A percentile compares a stretch with the other conserved stretches of the same genome.
Evolutionary conservation across 768 basidiomycete genomes (phyloP).

Genomic region (Trichaptum fuscoviolaceum): DNA sequence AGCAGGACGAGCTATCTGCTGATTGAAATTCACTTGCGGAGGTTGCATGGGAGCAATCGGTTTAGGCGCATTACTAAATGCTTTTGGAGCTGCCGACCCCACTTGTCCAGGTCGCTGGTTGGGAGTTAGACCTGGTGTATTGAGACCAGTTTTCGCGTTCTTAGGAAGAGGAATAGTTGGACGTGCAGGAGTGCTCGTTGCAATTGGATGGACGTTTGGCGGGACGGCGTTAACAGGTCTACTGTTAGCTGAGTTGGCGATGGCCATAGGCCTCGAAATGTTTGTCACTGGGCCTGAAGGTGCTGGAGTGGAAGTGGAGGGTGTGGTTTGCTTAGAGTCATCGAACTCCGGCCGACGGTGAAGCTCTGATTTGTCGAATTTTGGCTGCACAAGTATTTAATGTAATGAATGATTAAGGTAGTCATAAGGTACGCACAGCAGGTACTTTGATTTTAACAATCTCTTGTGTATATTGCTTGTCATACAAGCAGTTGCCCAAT

Average conservation of each 20-base stretch:
- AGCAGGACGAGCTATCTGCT: not conserved
- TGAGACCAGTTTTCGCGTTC: slow-evolving; percentile 19
- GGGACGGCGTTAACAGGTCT: not conserved
- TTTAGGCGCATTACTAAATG: not conserved
- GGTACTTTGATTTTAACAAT: slow-evolving; percentile 83
- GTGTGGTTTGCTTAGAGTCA: slow-evolving; percentile 25
- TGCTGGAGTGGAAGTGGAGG: not conserved
- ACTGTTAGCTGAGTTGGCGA: not conserved
- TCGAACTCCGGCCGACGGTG: slow-evolving; percentile 69
- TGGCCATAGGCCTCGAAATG: not conserved
- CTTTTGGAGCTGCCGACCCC: not conserved
- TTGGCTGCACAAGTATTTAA: slow-evolving; percentile 36
- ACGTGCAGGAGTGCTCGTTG: slow-evolving; percentile 4
- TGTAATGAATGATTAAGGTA: not conserved
- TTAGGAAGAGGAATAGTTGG: slow-evolving; percentile 11
- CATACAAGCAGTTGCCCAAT: slow-evolving; percentile 96
- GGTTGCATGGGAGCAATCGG: not conserved
- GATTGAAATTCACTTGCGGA: not conserved
- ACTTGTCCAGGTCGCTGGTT: not conserved
- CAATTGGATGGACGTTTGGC: slow-evolving; percentile 19
- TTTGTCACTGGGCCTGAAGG: not conserved
- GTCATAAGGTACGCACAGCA: slow-evolving; percentile 47
- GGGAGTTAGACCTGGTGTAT: slow-evolving; percentile 32
- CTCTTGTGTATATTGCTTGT: slow-evolving; percentile 83
- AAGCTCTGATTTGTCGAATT: slow-evolving; percentile 61